Base-by-base conservation (phyloP, 163 green algal species). In the Smithsoniella earleae region DNA sequence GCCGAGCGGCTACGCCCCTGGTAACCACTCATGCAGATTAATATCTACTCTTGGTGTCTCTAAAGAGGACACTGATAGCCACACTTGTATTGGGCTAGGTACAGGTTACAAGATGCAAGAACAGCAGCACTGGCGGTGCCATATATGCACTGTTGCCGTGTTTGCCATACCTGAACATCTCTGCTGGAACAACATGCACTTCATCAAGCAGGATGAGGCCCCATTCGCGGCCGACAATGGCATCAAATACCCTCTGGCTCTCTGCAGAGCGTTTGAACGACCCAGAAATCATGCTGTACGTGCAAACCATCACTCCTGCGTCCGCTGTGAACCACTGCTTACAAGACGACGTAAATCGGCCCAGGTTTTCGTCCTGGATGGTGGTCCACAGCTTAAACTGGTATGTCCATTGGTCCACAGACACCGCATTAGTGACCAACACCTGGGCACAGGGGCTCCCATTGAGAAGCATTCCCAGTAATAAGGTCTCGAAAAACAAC, bases 321-420 rank as follows among this genome's bases (percentile, higher is more conserved):
- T 77, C 77, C 2, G 63, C 66, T 2, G 77, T 72, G 33, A 92
- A 88, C 49, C 74, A 78, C 75, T 93, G 84, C 79, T 93, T 93
- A 66, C 80, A 73, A 22, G 90, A 83, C 3, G 76, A 83, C 3
- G 90, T 96, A 83, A 96, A 96, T 30, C 89, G 82, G 34, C 77
- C 79, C 22, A 89, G 74, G 54, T 74, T 52, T n/a, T 80, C 46
- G 20, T 80, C 76, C 74, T 86, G 75, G 10, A 98, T 80, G 46
- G 84, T 95, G 0, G 90, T 96, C 94, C 94, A 99, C 52, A 97
- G 82, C 82, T 90, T 88, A 80, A 99, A 99, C 85, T 99, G 92
- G 77, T 95, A 86, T 66, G 80, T 81, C 94, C 94, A 98, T 81
- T 99, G 94, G 80, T 98, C 93, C 73, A 98, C 93, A 1, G 77